Base-by-base conservation (phyloP, 2,329 filamentous ascomycete genomes). In the Rutstroemia sp. region DNA sequence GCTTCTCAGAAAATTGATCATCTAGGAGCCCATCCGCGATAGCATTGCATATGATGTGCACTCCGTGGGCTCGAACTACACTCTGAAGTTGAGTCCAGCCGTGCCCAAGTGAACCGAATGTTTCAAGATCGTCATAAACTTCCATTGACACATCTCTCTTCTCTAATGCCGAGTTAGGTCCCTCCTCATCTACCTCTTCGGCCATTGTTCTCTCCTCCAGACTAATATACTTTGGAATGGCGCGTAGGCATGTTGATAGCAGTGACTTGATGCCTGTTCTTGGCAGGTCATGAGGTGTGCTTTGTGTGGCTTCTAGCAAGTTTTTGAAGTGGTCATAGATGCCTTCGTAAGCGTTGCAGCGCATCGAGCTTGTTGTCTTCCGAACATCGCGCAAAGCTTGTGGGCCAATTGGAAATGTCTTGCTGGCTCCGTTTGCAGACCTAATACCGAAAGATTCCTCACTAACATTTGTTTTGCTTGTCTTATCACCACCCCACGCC, bases 71-170 rank as follows among this genome's bases (percentile, higher is more conserved):
- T 45, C 77, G 71, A 14, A 76, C 73, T 10, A 79, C 69, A 2
- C 65, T 63, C 48, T 73, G 70, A 1, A 81, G 69, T 57, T 75
- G 72, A 54, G 65, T 73, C 75, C 77, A 80, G 14, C 77, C 77
- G 30, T 65, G 58, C 2, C 67, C 67, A 1, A 64, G 63, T 19
- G 70, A 67, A 7, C 76, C 75, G 2, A 78, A 62, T 2, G 67
- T 60, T 60, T 81, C 77, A 16, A 81, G 62, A 16, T 79, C 73
- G 46, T 73, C 70, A 60, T 81, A 81, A 21, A 79, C 70, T 4
- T 75, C 70, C 14, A 71, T 69, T 0, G 76, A 75, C 5, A 75
- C 69, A 45, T 74, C 65, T 17, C 72, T 68, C 6, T 65, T 65
- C 16, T 64, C 56, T 17, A 70, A 64, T 10, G 64, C 59, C 30